phyloP scores from a whole-genome alignment of 2,329 filamentous ascomycete species.

The Fusarium xyrophilum region DNA sequence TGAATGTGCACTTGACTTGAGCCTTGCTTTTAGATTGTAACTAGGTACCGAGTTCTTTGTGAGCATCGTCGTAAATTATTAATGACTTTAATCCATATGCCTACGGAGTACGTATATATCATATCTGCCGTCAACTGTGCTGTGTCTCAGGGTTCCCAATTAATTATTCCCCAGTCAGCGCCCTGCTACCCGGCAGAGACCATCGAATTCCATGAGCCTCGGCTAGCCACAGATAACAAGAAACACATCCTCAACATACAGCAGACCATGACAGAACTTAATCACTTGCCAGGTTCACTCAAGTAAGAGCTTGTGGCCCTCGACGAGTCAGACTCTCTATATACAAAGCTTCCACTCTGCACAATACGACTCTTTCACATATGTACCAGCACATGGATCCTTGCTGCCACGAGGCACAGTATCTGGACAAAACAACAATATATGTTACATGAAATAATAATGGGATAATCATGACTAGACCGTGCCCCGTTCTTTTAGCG shows the following conservation, averaged over 20 bases:
- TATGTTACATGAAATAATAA: slow-evolving; percentile 40
- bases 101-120: too few species aligned
- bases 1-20: background rate
- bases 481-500: slow-evolving; percentile 44
- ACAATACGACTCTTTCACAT: slow-evolving; percentile 6
- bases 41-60: background rate
- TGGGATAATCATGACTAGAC: slow-evolving; percentile 39
- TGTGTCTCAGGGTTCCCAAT: background rate
- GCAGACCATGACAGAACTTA: background rate
- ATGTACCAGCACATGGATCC: slow-evolving; percentile 7
- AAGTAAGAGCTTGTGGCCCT: background rate
- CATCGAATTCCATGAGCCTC: slow-evolving; percentile 11
- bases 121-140: background rate
- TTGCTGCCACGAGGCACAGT: slow-evolving; percentile 36
- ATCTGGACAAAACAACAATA: slow-evolving; percentile 35
- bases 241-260: background rate
- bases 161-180: background rate
- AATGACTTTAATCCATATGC: background rate
- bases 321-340: slow-evolving; percentile 28
- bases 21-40: background rate
- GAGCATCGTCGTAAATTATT: background rate
- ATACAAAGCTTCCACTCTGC: slow-evolving; percentile 34
- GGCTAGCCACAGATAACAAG: background rate
- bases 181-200: background rate
- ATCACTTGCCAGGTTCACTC: background rate